Conservation (phyloP, 768 basidiomycete species). For the Suillus sp. region DNA sequence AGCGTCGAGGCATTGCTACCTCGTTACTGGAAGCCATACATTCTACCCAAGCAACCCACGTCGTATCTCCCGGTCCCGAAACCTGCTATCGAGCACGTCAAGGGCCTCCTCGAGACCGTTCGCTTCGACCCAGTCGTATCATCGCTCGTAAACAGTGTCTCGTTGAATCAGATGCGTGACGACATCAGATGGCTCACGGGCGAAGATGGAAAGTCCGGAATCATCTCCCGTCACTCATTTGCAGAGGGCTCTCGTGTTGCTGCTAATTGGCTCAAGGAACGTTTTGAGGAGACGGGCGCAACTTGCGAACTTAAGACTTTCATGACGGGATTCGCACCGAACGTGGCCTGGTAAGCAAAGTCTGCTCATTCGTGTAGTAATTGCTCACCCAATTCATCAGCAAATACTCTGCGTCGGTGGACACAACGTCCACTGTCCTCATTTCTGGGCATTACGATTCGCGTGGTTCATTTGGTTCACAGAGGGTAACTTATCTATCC, state of each 20-base stretch:
- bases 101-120: slow-evolving; percentile 55
- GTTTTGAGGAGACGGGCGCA: slow-evolving; percentile 77
- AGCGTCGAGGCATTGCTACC: slow-evolving; percentile 67
- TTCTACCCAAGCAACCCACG: slow-evolving; percentile 54
- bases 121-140: slow-evolving; percentile 73
- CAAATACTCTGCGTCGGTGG: slow-evolving; percentile 54
- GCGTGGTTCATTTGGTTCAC: slow-evolving; percentile 84
- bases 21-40: slow-evolving; percentile 68
- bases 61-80: slow-evolving; percentile 58
- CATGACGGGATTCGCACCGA: slow-evolving; percentile 75
- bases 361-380: not conserved
- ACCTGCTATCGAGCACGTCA: slow-evolving; percentile 54
- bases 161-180: slow-evolving; percentile 60
- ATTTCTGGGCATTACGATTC: slow-evolving; percentile 91
- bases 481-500: slow-evolving; percentile 36
- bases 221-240: slow-evolving; percentile 84
- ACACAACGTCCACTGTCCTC: slow-evolving; percentile 67
- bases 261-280: slow-evolving; percentile 71
- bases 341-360: slow-evolving; percentile 74
- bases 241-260: slow-evolving; percentile 63
- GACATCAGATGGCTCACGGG: slow-evolving; percentile 86
- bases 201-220: slow-evolving; percentile 72
- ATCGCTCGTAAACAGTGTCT: slow-evolving; percentile 67
- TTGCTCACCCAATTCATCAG: slow-evolving; percentile 36
- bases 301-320: slow-evolving; percentile 69